Percentiles rank a stretch among this genome's conserved stretches.
phyloP scores from a whole-genome alignment of 768 basidiomycete genomes.

The Podaxis sp. region DNA sequence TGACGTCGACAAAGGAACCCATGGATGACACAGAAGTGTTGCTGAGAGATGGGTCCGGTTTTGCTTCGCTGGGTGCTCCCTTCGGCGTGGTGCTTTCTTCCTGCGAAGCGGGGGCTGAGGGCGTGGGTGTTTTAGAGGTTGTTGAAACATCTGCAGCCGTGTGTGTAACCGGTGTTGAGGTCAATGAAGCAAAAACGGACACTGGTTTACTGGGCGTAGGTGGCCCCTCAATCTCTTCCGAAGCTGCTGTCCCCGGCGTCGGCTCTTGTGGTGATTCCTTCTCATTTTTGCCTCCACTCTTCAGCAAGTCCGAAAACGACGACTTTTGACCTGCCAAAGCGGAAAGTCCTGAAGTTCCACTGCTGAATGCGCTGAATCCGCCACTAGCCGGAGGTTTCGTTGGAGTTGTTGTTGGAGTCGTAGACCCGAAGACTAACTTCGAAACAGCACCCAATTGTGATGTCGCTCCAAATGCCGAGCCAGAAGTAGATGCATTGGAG shows the following conservation, averaged over 20 bases:
- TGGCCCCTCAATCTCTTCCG: neutral
- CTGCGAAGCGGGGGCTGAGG: neutral
- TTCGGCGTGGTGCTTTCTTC: constrained; percentile 7
- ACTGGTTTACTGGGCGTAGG: constrained; percentile 3
- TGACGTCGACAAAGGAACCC: constrained; percentile 22
- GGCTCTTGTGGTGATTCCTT: constrained; percentile 21
- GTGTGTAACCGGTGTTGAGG: neutral
- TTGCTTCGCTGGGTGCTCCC: neutral
- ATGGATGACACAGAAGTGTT: constrained; percentile 17
- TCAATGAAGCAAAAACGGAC: neutral
- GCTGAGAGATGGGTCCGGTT: constrained; percentile 11
- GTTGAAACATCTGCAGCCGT: neutral
- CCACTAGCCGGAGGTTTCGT: constrained; percentile 26
- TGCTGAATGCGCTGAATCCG: constrained; percentile 52
- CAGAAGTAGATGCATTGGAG: constrained; percentile 17
- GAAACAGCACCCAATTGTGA: constrained; percentile 27
- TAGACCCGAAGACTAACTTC: constrained; percentile 28
- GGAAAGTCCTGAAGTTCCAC: constrained; percentile 35
- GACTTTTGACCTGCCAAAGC: constrained; percentile 36
- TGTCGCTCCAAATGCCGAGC: constrained; percentile 20
- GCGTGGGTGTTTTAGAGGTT: constrained; percentile 1
- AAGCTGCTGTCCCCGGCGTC: neutral
- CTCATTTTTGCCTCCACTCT: constrained; percentile 27
- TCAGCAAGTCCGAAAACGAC: constrained; percentile 58
- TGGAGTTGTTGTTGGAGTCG: constrained; percentile 21